phyloP scores from a whole-genome alignment of 495 filamentous ascomycete species.

The Penicillium verhagenii region DNA sequence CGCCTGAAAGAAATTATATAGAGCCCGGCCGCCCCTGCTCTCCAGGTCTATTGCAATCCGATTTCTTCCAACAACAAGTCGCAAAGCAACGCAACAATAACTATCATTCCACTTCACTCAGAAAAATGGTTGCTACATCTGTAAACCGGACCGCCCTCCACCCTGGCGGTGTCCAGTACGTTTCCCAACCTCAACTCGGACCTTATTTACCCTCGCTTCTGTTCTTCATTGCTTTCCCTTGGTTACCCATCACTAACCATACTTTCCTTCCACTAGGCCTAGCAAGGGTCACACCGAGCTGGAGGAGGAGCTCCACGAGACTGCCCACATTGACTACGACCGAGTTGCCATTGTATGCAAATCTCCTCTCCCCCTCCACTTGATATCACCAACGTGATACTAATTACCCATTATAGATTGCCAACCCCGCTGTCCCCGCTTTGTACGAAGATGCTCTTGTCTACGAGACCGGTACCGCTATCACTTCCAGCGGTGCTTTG shows the following conservation, averaged over 20 bases:
- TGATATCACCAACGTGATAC: slow-evolving; percentile 7
- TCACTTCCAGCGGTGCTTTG: slow-evolving; percentile 90
- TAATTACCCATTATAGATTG: slow-evolving; percentile 56
- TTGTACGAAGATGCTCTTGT: slow-evolving; percentile 99
- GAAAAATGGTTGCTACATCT: slow-evolving; percentile 67
- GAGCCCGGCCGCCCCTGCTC: slow-evolving; percentile 42
- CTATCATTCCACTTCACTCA: slow-evolving; percentile 60
- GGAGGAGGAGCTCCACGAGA: slow-evolving; percentile 96
- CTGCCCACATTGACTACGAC: slow-evolving; percentile 99
- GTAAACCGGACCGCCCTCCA: slow-evolving; percentile 90
- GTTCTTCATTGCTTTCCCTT: slow-evolving; percentile 10
- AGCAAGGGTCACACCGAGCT: slow-evolving; percentile 88
- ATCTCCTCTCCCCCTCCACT: background rate
- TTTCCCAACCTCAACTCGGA: no score
- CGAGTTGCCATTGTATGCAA: slow-evolving; percentile 87
- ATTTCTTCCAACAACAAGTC: slow-evolving; percentile 60
- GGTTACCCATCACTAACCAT: slow-evolving; percentile 31
- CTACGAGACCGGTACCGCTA: slow-evolving; percentile 96
- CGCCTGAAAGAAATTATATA: slow-evolving; percentile 48
- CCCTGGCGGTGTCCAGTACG: slow-evolving; percentile 89
- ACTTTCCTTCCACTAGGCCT: slow-evolving; percentile 54
- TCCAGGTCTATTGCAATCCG: slow-evolving; percentile 52
- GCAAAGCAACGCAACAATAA: slow-evolving; percentile 62
- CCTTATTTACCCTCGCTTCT: no score
- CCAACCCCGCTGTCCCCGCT: slow-evolving; percentile 87